Evolutionary conservation across 2,329 filamentous ascomycete genomes (phyloP).

Genomic region (Paraconiothyrium sp.): DNA sequence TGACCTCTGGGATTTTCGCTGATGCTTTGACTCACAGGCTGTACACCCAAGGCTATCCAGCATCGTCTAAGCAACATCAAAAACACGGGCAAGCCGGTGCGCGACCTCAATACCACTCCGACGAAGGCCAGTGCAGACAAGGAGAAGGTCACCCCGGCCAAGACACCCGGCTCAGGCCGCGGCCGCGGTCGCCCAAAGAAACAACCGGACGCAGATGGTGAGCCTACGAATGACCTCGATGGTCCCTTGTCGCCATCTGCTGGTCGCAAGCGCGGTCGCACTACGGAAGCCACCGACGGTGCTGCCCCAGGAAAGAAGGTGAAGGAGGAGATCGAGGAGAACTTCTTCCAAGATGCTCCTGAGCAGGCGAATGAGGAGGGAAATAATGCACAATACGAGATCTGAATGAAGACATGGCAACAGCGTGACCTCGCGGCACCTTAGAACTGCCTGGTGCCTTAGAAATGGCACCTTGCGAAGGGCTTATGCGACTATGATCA

Average conservation of each 20-base stretch:
- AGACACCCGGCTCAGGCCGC: background rate
- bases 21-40: constrained; percentile 22
- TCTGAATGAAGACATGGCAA: background rate
- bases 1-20: background rate
- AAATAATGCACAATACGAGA: background rate
- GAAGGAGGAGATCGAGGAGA: constrained; percentile 7
- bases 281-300: constrained; percentile 6
- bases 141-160: background rate
- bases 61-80: constrained; percentile 37
- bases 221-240: background rate
- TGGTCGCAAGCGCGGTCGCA: constrained; percentile 12
- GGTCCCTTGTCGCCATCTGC: background rate
- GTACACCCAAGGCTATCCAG: constrained; percentile 39
- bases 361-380: background rate
- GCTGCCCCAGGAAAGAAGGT: constrained; percentile 7
- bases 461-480: background rate
- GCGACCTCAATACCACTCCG: background rate
- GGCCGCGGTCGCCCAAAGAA: constrained; percentile 13
- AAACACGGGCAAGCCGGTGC: constrained; percentile 16
- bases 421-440: background rate
- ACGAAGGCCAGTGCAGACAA: constrained; percentile 1
- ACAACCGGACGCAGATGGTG: background rate
- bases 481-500: background rate
- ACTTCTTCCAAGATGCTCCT: background rate
- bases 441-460: background rate